A percentile compares a stretch with the other conserved stretches of the same genome.
phyloP scores from a whole-genome alignment of 225 moss, liverwort and hornwort genomes.

The Marchantia polymorpha region DNA sequence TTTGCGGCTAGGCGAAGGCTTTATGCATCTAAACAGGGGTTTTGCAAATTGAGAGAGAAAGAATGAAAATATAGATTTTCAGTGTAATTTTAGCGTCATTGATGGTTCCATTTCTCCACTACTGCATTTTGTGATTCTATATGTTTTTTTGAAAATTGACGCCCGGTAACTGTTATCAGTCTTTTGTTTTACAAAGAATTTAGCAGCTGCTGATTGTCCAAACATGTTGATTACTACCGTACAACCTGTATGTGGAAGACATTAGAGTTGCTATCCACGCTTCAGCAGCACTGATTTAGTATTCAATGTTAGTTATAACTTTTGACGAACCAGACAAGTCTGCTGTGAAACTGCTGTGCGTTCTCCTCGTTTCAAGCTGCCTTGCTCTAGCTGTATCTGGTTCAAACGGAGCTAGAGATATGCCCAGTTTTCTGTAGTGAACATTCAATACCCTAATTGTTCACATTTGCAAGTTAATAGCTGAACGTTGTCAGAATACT shows the following conservation, averaged over 20 bases:
- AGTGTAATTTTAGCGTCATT: not conserved
- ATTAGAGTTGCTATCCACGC: not conserved
- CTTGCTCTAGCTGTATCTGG: too few relatives aligned
- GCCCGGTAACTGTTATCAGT: not conserved
- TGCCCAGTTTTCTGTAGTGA: too few relatives aligned
- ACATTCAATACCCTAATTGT: too few relatives aligned
- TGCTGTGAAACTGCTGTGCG: too few relatives aligned
- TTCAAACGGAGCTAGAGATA: too few relatives aligned
- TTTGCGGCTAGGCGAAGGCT: too few relatives aligned
- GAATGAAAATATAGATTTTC: not conserved
- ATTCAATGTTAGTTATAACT: too few relatives aligned
- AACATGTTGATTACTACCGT: not conserved
- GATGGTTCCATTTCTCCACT: not conserved
- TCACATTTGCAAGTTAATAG: too few relatives aligned
- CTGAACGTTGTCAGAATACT: too few relatives aligned
- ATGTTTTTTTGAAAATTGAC: not conserved
- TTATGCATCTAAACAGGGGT: not conserved
- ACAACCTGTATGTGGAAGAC: not conserved
- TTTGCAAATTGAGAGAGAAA: not conserved
- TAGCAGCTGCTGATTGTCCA: not conserved
- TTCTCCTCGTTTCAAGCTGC: too few relatives aligned
- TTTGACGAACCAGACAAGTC: too few relatives aligned
- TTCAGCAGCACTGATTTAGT: not conserved
- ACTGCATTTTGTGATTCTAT: not conserved
- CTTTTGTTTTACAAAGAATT: not conserved